phyloP scores from a whole-genome alignment of 305 asterid genomes.

The Solanum hybrid region DNA sequence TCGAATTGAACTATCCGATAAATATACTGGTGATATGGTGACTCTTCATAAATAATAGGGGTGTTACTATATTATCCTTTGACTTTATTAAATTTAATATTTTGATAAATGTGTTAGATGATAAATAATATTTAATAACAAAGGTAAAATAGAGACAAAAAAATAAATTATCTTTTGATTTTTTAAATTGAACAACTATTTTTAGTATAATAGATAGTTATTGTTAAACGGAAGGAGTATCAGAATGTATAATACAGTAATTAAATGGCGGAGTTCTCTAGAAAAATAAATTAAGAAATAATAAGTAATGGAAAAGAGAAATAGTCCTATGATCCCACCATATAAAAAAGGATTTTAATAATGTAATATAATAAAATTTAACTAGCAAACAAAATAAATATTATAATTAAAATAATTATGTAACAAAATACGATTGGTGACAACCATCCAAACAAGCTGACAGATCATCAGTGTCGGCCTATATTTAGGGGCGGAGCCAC shows the following conservation, averaged over 20 bases:
- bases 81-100: not conserved
- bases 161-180: no score
- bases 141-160: no score
- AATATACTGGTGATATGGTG: not conserved
- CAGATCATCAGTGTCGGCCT: not conserved
- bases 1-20: no score
- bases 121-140: no score
- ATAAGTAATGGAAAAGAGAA: not conserved
- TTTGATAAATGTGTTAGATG: no score
- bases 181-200: no score
- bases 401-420: no score
- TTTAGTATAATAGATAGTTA: fast-evolving
- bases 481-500: not conserved
- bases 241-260: no score
- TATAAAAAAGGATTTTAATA: not conserved
- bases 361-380: no score
- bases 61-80: no score
- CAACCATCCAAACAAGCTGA: not conserved
- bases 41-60: not conserved
- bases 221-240: no score
- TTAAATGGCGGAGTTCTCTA: not conserved
- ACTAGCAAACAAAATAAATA: not conserved
- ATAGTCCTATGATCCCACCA: not conserved
- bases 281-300: not conserved
- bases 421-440: not conserved